Evolutionary conservation across 176 grass and related monocot genomes (phyloP).

Genomic region (Musa itinerans): DNA sequence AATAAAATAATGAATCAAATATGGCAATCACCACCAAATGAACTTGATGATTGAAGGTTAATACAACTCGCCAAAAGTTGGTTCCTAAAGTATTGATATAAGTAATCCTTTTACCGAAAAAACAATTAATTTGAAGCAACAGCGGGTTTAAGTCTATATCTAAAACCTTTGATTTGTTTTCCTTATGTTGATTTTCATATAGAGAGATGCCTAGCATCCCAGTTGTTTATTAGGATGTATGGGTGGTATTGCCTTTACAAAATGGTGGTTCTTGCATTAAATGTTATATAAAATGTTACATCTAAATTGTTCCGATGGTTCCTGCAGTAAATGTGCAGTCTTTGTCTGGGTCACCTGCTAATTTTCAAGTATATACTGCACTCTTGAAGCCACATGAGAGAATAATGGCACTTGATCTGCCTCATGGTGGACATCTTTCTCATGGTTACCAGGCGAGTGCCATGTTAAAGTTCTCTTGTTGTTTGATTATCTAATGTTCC

Average conservation of each 20-base stretch:
- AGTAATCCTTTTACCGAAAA: background rate
- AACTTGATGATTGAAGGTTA: background rate
- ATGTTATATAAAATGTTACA: background rate
- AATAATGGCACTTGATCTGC: conserved; percentile 98
- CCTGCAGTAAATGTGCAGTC: conserved; percentile 85
- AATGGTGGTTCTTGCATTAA: conserved; percentile 6
- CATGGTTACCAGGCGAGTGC: conserved; percentile 84
- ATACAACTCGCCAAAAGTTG: background rate
- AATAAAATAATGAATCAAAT: too few species aligned
- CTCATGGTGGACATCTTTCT: conserved; percentile 99
- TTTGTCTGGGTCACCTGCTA: conserved; percentile 81
- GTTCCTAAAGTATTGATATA: background rate
- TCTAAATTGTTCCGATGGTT: background rate
- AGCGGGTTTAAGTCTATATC: conserved; percentile 6
- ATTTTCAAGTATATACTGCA: conserved; percentile 96
- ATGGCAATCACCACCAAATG: too few species aligned
- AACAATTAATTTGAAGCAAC: background rate
- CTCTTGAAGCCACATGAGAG: conserved; percentile 97
- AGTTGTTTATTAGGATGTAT: background rate
- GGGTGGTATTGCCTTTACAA: background rate
- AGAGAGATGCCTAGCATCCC: background rate
- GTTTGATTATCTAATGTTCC: background rate
- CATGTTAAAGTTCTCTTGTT: background rate
- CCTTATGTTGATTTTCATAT: background rate
- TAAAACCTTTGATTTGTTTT: conserved; percentile 1